phyloP scores from a whole-genome alignment of 495 filamentous ascomycete species.

The Chlorociboria aeruginascens region DNA sequence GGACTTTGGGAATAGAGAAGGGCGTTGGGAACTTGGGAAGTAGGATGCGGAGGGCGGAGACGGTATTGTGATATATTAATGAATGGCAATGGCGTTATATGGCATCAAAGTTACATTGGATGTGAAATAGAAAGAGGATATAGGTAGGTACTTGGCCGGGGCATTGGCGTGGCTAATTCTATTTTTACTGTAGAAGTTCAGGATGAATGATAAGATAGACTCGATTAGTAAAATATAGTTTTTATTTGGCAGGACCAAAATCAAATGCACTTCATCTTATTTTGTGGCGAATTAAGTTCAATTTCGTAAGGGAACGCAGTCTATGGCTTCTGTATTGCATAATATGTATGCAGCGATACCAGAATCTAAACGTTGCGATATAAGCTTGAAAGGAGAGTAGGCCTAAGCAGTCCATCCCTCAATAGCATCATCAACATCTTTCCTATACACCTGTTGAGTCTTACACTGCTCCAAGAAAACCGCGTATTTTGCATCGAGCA shows the following conservation, averaged over 20 bases:
- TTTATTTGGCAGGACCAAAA: no score
- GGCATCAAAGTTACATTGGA: no score
- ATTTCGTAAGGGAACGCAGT: no score
- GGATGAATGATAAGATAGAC: no score
- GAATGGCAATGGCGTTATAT: not conserved
- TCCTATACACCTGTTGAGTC: constrained; percentile 62
- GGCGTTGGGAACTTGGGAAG: not conserved
- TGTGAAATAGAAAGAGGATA: no score
- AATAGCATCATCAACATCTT: constrained; percentile 51
- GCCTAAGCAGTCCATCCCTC: constrained; percentile 30
- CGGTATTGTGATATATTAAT: not conserved
- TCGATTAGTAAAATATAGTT: no score
- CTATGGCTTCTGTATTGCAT: not conserved
- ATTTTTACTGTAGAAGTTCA: no score
- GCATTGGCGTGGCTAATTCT: no score
- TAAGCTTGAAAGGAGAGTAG: not conserved
- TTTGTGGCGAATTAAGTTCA: not conserved
- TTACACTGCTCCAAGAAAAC: constrained; percentile 69
- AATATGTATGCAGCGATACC: not conserved
- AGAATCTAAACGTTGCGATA: not conserved
- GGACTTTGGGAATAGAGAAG: not conserved
- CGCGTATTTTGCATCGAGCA: constrained; percentile 77
- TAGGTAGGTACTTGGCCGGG: no score
- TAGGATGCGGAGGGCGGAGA: not conserved
- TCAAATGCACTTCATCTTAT: no score